phyloP scores from a whole-genome alignment of 768 basidiomycete genomes.

The Suillus subaureus region DNA sequence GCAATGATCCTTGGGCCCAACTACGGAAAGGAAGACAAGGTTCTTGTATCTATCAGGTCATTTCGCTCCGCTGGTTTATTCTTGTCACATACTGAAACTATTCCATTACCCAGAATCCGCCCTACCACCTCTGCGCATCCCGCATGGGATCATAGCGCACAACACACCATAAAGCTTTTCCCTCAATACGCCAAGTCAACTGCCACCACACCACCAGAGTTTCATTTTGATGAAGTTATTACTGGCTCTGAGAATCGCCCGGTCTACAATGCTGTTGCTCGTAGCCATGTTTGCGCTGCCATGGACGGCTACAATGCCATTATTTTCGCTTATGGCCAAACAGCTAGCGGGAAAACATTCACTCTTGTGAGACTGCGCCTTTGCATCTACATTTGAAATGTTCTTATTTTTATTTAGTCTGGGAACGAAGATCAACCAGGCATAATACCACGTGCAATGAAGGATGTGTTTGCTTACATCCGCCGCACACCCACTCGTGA shows the following conservation, averaged over 20 bases:
- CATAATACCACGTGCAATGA: constrained; percentile 91
- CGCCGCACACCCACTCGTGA: constrained; percentile 76
- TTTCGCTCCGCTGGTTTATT: constrained; percentile 10
- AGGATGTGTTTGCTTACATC: constrained; percentile 88
- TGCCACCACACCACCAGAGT: constrained; percentile 45
- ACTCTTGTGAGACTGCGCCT: constrained; percentile 47
- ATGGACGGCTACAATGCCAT: constrained; percentile 98
- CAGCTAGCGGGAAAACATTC: constrained; percentile 77
- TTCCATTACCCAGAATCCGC: constrained; percentile 52
- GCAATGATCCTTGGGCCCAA: constrained; percentile 45
- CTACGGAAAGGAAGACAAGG: constrained; percentile 80
- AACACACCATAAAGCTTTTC: constrained; percentile 62
- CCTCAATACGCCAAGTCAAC: constrained; percentile 54
- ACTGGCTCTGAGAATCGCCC: constrained; percentile 81
- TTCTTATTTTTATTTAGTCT: constrained; percentile 39
- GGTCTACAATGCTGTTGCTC: constrained; percentile 74
- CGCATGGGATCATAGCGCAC: constrained; percentile 56
- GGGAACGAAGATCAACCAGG: constrained; percentile 86
- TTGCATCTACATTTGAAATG: constrained; percentile 31
- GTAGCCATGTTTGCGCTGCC: constrained; percentile 82
- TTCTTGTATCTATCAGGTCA: constrained; percentile 82
- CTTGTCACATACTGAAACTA: not conserved
- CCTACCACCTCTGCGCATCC: constrained; percentile 48
- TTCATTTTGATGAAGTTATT: constrained; percentile 75
- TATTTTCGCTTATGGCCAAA: constrained; percentile 94